Evolutionary conservation across 176 grass and related monocot species (phyloP).

Genomic region (Calamus simplicifolius): DNA sequence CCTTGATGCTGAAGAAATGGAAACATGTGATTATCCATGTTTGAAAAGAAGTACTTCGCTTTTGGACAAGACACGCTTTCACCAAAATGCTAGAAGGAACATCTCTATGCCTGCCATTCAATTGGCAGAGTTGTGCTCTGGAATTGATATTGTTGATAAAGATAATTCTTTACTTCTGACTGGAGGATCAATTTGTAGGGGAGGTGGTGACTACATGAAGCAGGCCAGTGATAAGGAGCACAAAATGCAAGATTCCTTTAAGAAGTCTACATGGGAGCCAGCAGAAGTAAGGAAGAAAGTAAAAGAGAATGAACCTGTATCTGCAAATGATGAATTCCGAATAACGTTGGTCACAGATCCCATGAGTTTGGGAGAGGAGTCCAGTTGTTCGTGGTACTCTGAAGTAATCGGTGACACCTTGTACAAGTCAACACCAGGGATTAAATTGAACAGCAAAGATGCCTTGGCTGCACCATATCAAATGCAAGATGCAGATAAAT

Average conservation of each 20-base stretch:
- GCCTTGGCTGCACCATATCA: neutral
- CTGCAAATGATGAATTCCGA: neutral
- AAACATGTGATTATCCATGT: conserved; percentile 1
- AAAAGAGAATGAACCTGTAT: neutral
- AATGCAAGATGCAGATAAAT: conserved; percentile 11
- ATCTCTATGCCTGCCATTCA: conserved; percentile 26
- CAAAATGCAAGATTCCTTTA: conserved; percentile 13
- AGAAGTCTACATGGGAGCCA: conserved; percentile 12
- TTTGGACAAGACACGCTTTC: conserved; percentile 3
- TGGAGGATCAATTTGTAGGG: neutral
- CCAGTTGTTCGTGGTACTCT: neutral
- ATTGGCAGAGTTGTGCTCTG: conserved; percentile 23
- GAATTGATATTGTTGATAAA: neutral
- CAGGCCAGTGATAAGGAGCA: neutral
- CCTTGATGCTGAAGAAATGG: neutral
- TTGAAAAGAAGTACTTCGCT: conserved; percentile 5
- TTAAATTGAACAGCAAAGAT: neutral
- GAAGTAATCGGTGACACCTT: neutral
- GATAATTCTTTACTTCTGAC: neutral
- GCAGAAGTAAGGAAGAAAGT: neutral
- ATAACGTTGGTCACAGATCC: no score
- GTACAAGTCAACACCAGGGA: neutral
- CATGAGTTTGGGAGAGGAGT: neutral
- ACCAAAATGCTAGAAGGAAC: conserved; percentile 20
- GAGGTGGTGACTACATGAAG: conserved; percentile 1